A percentile compares a stretch with the other conserved stretches of the same genome.
Evolutionary conservation across 768 basidiomycete species (phyloP).

Genomic region (Amanita subjunquillea): DNA sequence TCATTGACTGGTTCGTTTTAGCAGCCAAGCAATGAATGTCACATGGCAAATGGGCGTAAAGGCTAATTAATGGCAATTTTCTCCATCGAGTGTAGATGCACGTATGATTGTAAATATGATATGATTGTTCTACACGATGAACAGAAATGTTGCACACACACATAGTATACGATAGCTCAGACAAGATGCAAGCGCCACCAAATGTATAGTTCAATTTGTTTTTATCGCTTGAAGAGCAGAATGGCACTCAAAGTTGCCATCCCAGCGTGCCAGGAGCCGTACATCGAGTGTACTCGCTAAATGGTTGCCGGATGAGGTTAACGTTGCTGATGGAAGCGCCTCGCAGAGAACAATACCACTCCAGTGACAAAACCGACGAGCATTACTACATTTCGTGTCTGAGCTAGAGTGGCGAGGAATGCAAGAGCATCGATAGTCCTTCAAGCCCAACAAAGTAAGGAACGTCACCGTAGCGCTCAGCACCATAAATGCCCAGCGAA

Average conservation of each 20-base stretch:
- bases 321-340: slow-evolving; percentile 32
- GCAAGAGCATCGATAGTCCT: slow-evolving; percentile 33
- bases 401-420: slow-evolving; percentile 3
- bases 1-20: too few species aligned
- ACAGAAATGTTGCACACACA: neutral
- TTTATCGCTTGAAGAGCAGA: slow-evolving; percentile 23
- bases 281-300: slow-evolving; percentile 54
- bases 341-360: slow-evolving; percentile 52
- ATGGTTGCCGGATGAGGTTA: slow-evolving; percentile 25
- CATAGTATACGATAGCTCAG: neutral
- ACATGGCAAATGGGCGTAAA: too few species aligned
- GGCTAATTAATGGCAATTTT: too few species aligned
- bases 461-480: slow-evolving; percentile 77
- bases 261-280: slow-evolving; percentile 53
- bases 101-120: too few species aligned
- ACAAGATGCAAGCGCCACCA: neutral
- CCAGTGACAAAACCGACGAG: slow-evolving; percentile 61
- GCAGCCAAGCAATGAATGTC: too few species aligned
- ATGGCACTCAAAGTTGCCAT: slow-evolving; percentile 42
- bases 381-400: slow-evolving; percentile 54
- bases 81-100: too few species aligned
- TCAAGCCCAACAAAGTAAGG: slow-evolving; percentile 60
- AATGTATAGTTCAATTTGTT: neutral
- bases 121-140: too few species aligned
- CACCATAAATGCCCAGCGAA: slow-evolving; percentile 60